Conservation (phyloP, 768 basidiomycete species). For the Naganishia antarctica region DNA sequence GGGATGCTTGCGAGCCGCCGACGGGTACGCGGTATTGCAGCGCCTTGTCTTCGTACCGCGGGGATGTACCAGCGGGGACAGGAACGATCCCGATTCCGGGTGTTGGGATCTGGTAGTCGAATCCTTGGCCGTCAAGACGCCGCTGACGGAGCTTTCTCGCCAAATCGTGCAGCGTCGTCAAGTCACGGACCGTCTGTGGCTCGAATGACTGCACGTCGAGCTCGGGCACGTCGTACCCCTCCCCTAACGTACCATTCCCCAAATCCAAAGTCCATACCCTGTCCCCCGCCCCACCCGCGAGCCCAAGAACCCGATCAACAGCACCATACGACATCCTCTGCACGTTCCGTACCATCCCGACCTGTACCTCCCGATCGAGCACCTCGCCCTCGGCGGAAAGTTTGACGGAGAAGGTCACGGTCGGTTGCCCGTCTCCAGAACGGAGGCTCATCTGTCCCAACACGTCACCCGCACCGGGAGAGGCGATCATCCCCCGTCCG, state of each 20-base stretch:
- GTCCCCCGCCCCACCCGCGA: background rate
- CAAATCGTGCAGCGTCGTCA: slow-evolving; percentile 3
- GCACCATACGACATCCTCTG: slow-evolving; percentile 61
- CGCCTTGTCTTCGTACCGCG: background rate
- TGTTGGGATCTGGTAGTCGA: slow-evolving; percentile 23
- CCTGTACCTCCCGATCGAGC: slow-evolving; percentile 63
- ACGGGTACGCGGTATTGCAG: slow-evolving; percentile 7
- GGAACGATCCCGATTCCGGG: slow-evolving; percentile 15
- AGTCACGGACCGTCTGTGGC: background rate
- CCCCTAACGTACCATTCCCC: background rate
- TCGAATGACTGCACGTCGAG: background rate
- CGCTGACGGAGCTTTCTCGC: slow-evolving; percentile 15
- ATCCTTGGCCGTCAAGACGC: slow-evolving; percentile 20
- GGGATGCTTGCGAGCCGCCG: background rate
- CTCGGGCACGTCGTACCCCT: background rate
- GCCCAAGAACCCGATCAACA: slow-evolving; percentile 54
- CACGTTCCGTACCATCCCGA: slow-evolving; percentile 70
- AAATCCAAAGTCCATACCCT: slow-evolving; percentile 13
- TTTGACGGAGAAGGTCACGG: slow-evolving; percentile 73
- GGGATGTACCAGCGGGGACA: background rate
- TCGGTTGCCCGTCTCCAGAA: slow-evolving; percentile 40
- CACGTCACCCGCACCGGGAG: slow-evolving; percentile 19
- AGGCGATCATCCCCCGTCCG: slow-evolving; percentile 69
- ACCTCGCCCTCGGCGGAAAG: slow-evolving; percentile 60
- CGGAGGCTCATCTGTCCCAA: slow-evolving; percentile 56